A percentile compares a stretch with the other conserved stretches of the same genome.
Conservation (phyloP, 2,329 filamentous ascomycete species). For the Fusarium temperatum region DNA sequence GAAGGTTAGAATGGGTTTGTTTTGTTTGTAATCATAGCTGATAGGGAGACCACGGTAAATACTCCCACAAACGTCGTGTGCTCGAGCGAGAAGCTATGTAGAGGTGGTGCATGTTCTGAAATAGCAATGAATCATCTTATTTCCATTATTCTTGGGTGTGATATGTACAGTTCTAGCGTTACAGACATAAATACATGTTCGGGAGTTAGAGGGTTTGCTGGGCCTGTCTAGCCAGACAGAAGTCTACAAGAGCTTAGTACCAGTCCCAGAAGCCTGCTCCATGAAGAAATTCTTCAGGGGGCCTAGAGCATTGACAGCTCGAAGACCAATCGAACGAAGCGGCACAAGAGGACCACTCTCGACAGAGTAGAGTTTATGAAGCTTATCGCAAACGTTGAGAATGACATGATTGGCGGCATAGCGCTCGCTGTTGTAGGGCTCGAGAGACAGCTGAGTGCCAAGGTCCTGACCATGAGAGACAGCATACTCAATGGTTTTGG, state of each 20-base stretch:
- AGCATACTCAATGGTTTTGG: constrained; percentile 77
- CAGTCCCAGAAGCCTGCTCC: constrained; percentile 71
- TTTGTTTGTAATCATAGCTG: constrained; percentile 55
- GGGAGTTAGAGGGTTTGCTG: not conserved
- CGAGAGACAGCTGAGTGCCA: constrained; percentile 79
- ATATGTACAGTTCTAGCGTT: constrained; percentile 26
- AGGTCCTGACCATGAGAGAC: constrained; percentile 88
- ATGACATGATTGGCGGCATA: constrained; percentile 85
- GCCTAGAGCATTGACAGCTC: constrained; percentile 76
- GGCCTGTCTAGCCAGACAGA: not conserved
- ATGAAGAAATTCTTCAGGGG: constrained; percentile 88
- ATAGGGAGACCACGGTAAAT: constrained; percentile 50
- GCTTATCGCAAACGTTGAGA: constrained; percentile 83
- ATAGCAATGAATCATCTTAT: constrained; percentile 40
- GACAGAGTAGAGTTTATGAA: constrained; percentile 91
- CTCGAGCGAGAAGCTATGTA: constrained; percentile 41
- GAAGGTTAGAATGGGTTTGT: constrained; percentile 46
- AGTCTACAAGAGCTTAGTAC: constrained; percentile 54
- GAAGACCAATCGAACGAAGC: constrained; percentile 79
- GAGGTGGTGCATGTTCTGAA: constrained; percentile 36
- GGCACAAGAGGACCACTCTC: constrained; percentile 82
- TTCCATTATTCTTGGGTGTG: constrained; percentile 16
- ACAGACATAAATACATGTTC: constrained; percentile 23
- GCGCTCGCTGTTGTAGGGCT: constrained; percentile 81
- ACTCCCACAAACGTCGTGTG: constrained; percentile 46